Evolutionary conservation across 495 filamentous ascomycete genomes (phyloP).

Genomic region (Penicillium subrubescens): DNA sequence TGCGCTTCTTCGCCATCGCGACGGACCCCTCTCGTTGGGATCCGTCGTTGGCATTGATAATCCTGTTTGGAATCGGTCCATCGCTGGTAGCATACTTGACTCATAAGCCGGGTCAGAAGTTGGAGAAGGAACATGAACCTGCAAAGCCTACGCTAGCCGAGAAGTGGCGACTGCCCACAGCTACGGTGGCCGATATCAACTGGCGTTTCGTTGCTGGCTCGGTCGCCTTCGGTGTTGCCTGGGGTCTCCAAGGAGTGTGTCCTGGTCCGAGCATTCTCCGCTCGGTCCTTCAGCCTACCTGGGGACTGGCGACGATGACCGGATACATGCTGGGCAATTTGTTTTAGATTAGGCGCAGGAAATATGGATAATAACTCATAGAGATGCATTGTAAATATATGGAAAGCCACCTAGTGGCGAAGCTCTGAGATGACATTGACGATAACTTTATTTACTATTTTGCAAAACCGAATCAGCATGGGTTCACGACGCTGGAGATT

Average conservation of each 20-base stretch:
- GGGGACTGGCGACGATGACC: constrained; percentile 50
- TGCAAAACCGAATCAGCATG: neutral
- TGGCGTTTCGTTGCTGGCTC: constrained; percentile 56
- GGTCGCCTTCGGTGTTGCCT: constrained; percentile 55
- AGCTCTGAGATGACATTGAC: neutral
- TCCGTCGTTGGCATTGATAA: constrained; percentile 53
- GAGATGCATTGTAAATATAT: neutral
- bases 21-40: constrained; percentile 49
- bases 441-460: neutral
- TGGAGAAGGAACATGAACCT: constrained; percentile 15
- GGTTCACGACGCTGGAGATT: neutral
- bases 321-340: constrained; percentile 51
- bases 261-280: constrained; percentile 58
- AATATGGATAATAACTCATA: neutral
- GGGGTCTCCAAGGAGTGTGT: constrained; percentile 58
- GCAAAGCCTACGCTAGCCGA: constrained; percentile 44
- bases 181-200: constrained; percentile 53
- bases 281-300: constrained; percentile 49
- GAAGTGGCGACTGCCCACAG: constrained; percentile 48
- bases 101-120: constrained; percentile 32
- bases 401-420: neutral
- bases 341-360: constrained; percentile 16
- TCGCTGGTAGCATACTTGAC: constrained; percentile 41
- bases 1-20: constrained; percentile 54
- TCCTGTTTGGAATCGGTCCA: constrained; percentile 54